These are phyloP conservation scores for Komagataella kurtzmanii DNA, from an alignment of 805 yeast genomes.

Conservation along the genomic window DNA sequence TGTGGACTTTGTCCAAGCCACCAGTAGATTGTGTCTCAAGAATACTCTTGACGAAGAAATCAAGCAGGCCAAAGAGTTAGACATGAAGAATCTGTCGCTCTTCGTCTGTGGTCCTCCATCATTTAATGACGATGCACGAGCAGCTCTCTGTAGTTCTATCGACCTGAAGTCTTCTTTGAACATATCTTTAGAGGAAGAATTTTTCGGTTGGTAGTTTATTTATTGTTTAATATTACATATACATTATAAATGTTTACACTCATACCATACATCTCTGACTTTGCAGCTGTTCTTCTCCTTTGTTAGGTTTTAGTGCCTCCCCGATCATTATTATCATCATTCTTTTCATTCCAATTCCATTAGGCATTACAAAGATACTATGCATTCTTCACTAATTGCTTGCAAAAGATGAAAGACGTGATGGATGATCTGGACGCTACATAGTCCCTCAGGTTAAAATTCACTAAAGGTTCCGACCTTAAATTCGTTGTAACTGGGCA, in stretches of 20 bases:
- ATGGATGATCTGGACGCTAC: not conserved
- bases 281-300: not conserved
- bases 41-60: not conserved
- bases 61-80: not conserved
- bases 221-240: too few species aligned
- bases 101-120: not conserved
- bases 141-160: not conserved
- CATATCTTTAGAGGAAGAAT: not conserved
- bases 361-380: not conserved
- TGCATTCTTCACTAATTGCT: not conserved
- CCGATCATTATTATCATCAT: not conserved
- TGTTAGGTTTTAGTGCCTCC: not conserved
- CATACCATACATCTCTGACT: not conserved
- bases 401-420: not conserved
- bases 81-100: not conserved
- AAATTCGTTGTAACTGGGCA: not conserved
- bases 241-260: not conserved
- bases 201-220: not conserved
- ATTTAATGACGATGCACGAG: not conserved
- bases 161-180: not conserved
- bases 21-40: not conserved
- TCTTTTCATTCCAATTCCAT: not conserved
- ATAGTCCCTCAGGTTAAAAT: not conserved
- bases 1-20: not conserved
- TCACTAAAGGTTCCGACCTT: not conserved